These are phyloP conservation scores for Cymbopogon citratus DNA, from an alignment of 176 grass and related monocot genomes.

Conservation along the genomic window DNA sequence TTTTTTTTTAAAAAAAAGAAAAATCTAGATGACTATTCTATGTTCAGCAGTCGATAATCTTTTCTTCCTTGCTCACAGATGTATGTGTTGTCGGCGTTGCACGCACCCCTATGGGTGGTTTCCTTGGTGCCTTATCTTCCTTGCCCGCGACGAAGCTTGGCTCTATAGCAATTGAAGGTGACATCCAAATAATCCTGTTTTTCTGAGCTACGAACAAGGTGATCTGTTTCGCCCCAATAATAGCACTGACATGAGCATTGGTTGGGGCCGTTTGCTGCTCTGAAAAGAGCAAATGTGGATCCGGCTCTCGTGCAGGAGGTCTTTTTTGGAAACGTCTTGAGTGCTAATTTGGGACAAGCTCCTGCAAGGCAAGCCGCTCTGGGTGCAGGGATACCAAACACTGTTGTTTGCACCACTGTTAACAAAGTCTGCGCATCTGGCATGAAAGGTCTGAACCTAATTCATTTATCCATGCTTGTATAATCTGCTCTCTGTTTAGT, in stretches of 20 bases:
- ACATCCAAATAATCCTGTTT: neutral
- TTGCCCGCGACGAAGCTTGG: conserved; percentile 89
- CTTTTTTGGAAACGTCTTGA: conserved; percentile 84
- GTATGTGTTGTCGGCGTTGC: conserved; percentile 80
- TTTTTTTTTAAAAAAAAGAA: neutral
- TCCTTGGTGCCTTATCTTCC: conserved; percentile 80
- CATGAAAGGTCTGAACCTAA: conserved; percentile 59
- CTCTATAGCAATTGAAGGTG: conserved; percentile 66
- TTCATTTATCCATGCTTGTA: neutral
- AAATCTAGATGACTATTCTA: neutral
- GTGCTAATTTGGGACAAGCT: conserved; percentile 96
- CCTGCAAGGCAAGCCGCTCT: conserved; percentile 85
- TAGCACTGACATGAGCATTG: conserved; percentile 11
- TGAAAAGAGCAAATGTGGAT: conserved; percentile 67
- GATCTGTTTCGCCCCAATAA: neutral
- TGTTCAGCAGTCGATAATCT: neutral
- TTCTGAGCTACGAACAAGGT: neutral
- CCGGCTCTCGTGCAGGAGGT: conserved; percentile 85
- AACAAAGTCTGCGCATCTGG: conserved; percentile 98
- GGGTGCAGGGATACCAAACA: conserved; percentile 82
- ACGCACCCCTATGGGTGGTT: conserved; percentile 83
- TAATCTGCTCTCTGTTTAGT: neutral
- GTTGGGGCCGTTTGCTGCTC: conserved; percentile 45
- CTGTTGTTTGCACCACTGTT: conserved; percentile 73
- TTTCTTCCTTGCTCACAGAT: conserved; percentile 45